Evolutionary conservation across 139 green algal genomes (phyloP), one percentile per base, ranked within the genome.

Genomic region (Raphidocelis subcapitata): DNA sequence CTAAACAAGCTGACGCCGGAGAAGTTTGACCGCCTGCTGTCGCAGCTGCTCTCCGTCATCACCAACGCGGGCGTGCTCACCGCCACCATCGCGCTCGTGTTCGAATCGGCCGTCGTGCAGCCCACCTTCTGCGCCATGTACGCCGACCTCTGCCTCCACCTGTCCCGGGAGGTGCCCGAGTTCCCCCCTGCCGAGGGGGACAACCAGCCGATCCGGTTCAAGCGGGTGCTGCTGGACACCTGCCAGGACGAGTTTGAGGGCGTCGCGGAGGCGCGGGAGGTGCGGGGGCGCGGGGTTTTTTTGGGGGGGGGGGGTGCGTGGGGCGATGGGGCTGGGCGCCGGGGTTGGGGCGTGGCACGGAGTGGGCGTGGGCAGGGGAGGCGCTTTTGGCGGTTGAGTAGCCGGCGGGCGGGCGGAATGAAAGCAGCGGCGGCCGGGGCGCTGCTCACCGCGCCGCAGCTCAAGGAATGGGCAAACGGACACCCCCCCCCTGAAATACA

Each of bases 1-100:
- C 89, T 99, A 41, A 99, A 99, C 91, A 99, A 99, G 91, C 92
- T 99, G 62, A 99, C 96, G 31, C 96, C 96, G 0, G 92, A 99
- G 80, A 99, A 99, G 81, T 99, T 98, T 82, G 96, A 99, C 44
- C 85, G 89, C 5, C 86, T 98, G 76, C 80, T 94, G 49, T 60
- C 82, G 8, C 93, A 97, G 86, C 79, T 97, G 64, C 77, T 96
- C 52, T 83, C 86, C 59, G 76, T 93, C n/a, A 86, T 98, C 67
- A 90, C 75, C 41, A 91, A 64, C 0, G 81, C 82, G 3, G 84
- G 87, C 28, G 28, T 89, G 3, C 81, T 91, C 41, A 81, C 85
- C 62, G 76, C 84, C 31, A 92, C 93, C 37, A 99, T 99, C 77
- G 82, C 65, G 8, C 79, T 95, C 37, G 85, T 99, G 37, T 99